A percentile compares a stretch with the other conserved stretches of the same genome.
phyloP scores from a whole-genome alignment of 202 grass and related monocot genomes.

The Dendrocalamus latiflorus region DNA sequence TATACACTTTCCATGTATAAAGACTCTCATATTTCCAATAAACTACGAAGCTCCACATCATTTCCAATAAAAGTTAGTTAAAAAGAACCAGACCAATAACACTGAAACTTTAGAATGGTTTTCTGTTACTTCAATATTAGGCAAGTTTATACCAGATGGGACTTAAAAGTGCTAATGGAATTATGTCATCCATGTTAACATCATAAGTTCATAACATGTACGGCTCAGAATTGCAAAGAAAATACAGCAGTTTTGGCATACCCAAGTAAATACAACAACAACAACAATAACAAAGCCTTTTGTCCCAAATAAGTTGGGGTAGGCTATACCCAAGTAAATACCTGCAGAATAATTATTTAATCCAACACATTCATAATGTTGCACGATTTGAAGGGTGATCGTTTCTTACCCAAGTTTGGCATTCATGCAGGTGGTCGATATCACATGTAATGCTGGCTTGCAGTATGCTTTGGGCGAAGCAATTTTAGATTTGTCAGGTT shows the following conservation, averaged over 20 bases:
- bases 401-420: conserved; percentile 46
- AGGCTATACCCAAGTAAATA: not conserved
- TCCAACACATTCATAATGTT: not conserved
- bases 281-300: no score
- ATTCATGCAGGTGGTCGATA: conserved; percentile 20
- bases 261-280: not conserved
- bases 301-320: no score
- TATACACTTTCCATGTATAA: conserved; percentile 4
- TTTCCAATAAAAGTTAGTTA: not conserved
- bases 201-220: not conserved
- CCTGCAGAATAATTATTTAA: conserved; percentile 8
- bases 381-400: not conserved
- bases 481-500: conserved; percentile 37
- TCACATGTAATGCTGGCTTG: conserved; percentile 37
- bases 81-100: not conserved
- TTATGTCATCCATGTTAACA: not conserved
- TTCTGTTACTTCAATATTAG: conserved; percentile 6
- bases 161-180: not conserved
- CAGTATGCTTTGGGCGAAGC: conserved; percentile 32
- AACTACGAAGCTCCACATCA: conserved; percentile 6
- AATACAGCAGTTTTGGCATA: not conserved
- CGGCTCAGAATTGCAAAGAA: no score
- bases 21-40: not conserved
- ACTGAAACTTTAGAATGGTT: conserved; percentile 9
- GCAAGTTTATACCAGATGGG: not conserved